Evolutionary conservation across 2,329 filamentous ascomycete genomes (phyloP).

Genomic region (Hypocreales sp.): DNA sequence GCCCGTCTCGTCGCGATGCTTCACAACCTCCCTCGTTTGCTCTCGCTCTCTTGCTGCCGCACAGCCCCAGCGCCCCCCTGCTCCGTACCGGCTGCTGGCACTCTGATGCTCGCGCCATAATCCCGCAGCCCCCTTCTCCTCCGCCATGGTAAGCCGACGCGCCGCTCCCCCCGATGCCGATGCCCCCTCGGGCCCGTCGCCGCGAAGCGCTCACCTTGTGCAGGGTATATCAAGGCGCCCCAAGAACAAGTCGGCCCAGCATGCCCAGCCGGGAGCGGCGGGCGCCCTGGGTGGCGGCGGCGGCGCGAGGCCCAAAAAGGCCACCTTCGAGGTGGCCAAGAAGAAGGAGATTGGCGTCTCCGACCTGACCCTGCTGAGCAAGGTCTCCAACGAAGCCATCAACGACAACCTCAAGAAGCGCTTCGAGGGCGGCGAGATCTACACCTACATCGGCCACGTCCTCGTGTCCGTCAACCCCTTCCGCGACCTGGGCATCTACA

Average conservation of each 20-base stretch:
- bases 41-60: background rate
- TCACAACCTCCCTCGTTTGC: slow-evolving; percentile 9
- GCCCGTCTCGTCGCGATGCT: no score
- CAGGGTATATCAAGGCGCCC: slow-evolving; percentile 25
- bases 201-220: slow-evolving; percentile 2
- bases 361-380: slow-evolving; percentile 92
- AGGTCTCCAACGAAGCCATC: slow-evolving; percentile 97
- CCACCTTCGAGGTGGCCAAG: slow-evolving; percentile 87
- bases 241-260: slow-evolving; percentile 21
- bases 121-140: no score
- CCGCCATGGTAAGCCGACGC: slow-evolving; percentile 16
- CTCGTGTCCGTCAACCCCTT: slow-evolving; percentile 98
- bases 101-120: no score
- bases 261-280: slow-evolving; percentile 23
- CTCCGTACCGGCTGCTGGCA: background rate
- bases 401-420: slow-evolving; percentile 98
- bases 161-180: slow-evolving; percentile 1
- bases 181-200: background rate
- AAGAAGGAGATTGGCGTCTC: slow-evolving; percentile 99
- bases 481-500: slow-evolving; percentile 94
- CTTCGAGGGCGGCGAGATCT: slow-evolving; percentile 95
- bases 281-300: slow-evolving; percentile 16
- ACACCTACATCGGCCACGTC: slow-evolving; percentile 99
- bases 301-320: slow-evolving; percentile 71
- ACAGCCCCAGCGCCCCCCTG: slow-evolving; percentile 3